Evolutionary conservation across 768 basidiomycete species (phyloP), one percentile per base, ranked within the genome.

Genomic region (Leccinellum albellum): DNA sequence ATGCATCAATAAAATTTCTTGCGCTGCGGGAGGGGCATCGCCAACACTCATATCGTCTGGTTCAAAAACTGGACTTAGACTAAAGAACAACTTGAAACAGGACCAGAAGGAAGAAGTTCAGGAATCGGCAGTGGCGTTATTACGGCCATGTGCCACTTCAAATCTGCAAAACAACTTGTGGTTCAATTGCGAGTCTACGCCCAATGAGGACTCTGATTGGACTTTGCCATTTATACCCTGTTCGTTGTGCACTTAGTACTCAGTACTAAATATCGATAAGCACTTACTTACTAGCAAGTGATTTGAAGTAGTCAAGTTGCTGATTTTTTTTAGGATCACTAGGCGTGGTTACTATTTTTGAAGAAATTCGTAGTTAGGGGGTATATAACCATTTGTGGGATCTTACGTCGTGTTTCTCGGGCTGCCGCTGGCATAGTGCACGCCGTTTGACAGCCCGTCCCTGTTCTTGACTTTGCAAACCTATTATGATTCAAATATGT

Each of bases 401-500:
- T 50, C 31, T 62, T 64, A 62, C 58, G 63, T 68, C 53, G 58
- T 58, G 53, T 59, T 56, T 55, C 58, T 57, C 53, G 55, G 51
- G 17, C 31, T 48, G 15, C 44, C n/a, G 37, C 37, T 28, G 28
- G 28, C 28, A 40, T 9, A 40, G 28, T 24, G 24, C 31, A 23
- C 35, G 12, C 2, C 14, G 17, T 2, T 33, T 58, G 28, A 44
- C 42, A 14, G 33, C 35, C 37, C 28, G 44, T n/a, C 54, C 54
- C 29, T 42, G 35, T 59, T 60, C 57, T 50, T 51, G 45, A 55
- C 59, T 54, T 33, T 26, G 44, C 49, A 50, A 56, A 31, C 28
- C 40, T 54, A 65, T 55, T 62, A 86, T 86, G 84, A 78, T 85
- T 59, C 81, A 79, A 64, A 81, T 86, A 76, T 86, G 82, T 69